phyloP scores from a whole-genome alignment of 2,329 filamentous ascomycete genomes.

The Pleoardoris graminearum region DNA sequence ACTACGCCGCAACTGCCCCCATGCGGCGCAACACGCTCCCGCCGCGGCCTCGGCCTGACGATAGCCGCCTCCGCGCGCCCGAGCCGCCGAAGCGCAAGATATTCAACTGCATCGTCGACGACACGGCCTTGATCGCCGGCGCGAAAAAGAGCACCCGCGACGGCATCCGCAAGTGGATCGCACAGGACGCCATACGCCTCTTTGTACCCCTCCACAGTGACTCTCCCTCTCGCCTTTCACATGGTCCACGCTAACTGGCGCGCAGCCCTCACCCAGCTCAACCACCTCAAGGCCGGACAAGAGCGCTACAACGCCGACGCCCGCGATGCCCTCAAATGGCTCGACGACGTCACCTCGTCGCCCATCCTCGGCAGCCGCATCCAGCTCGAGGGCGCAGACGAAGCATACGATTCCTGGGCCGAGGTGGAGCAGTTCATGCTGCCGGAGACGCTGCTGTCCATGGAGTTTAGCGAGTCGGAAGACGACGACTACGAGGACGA shows the following conservation, averaged over 20 bases:
- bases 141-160: slow-evolving; percentile 57
- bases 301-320: slow-evolving; percentile 51
- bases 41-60: slow-evolving; percentile 34
- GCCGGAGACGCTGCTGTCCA: slow-evolving; percentile 54
- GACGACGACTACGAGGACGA: slow-evolving; percentile 40
- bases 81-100: slow-evolving; percentile 49
- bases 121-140: slow-evolving; percentile 55
- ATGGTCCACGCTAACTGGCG: slow-evolving; percentile 22
- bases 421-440: slow-evolving; percentile 55
- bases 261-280: slow-evolving; percentile 52
- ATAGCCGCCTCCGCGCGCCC: slow-evolving; percentile 28
- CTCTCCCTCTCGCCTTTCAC: slow-evolving; percentile 7
- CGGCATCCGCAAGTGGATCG: slow-evolving; percentile 57
- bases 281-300: slow-evolving; percentile 48
- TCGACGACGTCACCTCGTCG: slow-evolving; percentile 55
- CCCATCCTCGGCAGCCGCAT: slow-evolving; percentile 46
- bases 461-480: slow-evolving; percentile 47
- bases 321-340: slow-evolving; percentile 55
- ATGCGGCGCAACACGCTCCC: slow-evolving; percentile 41
- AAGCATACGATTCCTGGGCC: slow-evolving; percentile 53
- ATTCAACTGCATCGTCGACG: slow-evolving; percentile 59
- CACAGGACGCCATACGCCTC: slow-evolving; percentile 53
- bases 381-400: slow-evolving; percentile 53
- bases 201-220: slow-evolving; percentile 58
- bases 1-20: slow-evolving; percentile 10